Evolutionary conservation across 768 basidiomycete genomes (phyloP).

Genomic region (Pleurotus platypus): DNA sequence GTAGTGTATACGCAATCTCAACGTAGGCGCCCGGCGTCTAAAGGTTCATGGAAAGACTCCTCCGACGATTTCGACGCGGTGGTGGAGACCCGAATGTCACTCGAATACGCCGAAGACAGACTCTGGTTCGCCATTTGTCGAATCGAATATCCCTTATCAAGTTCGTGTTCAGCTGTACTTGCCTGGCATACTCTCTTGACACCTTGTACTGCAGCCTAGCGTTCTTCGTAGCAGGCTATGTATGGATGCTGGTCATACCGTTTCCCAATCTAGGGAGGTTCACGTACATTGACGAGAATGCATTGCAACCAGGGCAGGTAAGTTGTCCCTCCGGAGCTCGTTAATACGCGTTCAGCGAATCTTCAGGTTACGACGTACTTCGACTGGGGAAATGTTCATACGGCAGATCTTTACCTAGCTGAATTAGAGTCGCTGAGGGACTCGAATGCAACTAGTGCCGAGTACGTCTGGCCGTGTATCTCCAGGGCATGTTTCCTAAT

Average conservation of each 20-base stretch:
- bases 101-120: constrained; percentile 44
- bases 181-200: constrained; percentile 2
- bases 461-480: constrained; percentile 47
- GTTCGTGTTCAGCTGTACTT: constrained; percentile 20
- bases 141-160: constrained; percentile 30
- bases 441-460: constrained; percentile 59
- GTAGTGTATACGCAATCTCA: constrained; percentile 1
- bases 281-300: constrained; percentile 94
- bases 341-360: not conserved
- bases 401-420: constrained; percentile 77
- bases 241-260: constrained; percentile 86
- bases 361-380: constrained; percentile 85
- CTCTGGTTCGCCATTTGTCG: constrained; percentile 29
- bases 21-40: not conserved
- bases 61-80: not conserved
- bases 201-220: constrained; percentile 36
- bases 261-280: constrained; percentile 55
- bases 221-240: constrained; percentile 63
- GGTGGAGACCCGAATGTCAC: constrained; percentile 27
- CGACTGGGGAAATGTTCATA: constrained; percentile 87
- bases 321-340: constrained; percentile 1
- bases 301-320: constrained; percentile 90
- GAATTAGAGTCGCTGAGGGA: constrained; percentile 62
- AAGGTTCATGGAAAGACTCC: constrained; percentile 1
- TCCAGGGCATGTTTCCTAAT: constrained; percentile 2